Base-by-base conservation (phyloP, 176 grass and related monocot genomes). In the Thinopyrum elongatum region DNA sequence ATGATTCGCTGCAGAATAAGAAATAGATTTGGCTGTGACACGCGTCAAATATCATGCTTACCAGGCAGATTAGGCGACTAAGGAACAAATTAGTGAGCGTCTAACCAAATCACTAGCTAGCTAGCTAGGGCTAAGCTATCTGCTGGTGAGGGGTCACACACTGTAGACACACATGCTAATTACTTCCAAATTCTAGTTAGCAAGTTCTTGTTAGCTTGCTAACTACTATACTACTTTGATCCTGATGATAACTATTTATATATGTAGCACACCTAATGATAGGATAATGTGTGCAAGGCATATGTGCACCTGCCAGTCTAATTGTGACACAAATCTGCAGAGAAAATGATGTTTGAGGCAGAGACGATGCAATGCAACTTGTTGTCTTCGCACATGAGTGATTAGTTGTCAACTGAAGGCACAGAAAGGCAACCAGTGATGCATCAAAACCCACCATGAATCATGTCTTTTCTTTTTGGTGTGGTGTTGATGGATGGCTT, bases 111-210 rank as follows among this genome's bases (percentile, higher is more conserved):
- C 44, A 53, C 44, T 75, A 72, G 39, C 12, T 31, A 66, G 61
- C 27, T 35, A 57, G 6, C 49, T 53, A 53, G 49, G 19, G 42
- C 42, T 19, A 72, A 30, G 39, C 61, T 47, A 66, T 66, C 39
- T 77, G 74, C 73, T 85, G 31, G 61, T 85, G 74, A 84, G 13
- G 28, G 72, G 72, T 84, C 59, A 13, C 16, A 26, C 80, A 35
- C 0, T 9, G 5, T 57, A 60, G 6, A 23, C 21, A 65, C 36
- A 65, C 41, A 38, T 60, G 33, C 23, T 42, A 53, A 31, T 76
- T 53, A 59, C 69, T 44, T 74, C n/a, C 51, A 8, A 51, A 49
- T 49, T 49, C 14, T 51, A 16, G 35, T 55, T 15, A 38, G 12
- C 23, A 58, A 16, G 3, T 57, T 57, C 13, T 41, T 72, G 66